Percentiles rank a stretch among this genome's conserved stretches.
Evolutionary conservation across 192 early-diverging fungal species (phyloP).

Genomic region (Backusella mclennaniae): DNA sequence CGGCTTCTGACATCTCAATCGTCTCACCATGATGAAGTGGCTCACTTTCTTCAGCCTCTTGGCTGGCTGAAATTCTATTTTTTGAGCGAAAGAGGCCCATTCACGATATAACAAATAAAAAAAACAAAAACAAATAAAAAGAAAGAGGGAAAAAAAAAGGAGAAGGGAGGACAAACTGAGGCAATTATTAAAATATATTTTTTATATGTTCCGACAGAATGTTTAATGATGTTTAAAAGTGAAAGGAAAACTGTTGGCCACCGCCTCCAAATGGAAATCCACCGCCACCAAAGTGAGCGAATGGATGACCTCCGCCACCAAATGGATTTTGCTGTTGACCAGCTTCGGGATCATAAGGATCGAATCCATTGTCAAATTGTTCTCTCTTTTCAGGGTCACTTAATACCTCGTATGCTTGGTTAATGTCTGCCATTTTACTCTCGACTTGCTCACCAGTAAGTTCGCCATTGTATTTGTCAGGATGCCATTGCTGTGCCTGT

Average conservation of each 20-base stretch:
- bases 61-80: neutral
- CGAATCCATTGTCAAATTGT: conserved; percentile 73
- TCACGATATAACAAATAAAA: neutral
- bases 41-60: conserved; percentile 10
- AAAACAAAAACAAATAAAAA: neutral
- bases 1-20: conserved; percentile 7
- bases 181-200: neutral
- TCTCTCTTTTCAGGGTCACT: conserved; percentile 56
- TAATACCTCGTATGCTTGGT: conserved; percentile 89
- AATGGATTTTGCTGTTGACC: conserved; percentile 33
- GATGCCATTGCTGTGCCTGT: conserved; percentile 85
- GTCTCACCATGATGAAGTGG: conserved; percentile 15
- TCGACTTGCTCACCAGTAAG: conserved; percentile 71
- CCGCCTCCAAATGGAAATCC: conserved; percentile 52
- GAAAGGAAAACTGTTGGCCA: conserved; percentile 28
- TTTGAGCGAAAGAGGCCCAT: conserved; percentile 5
- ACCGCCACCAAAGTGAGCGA: conserved; percentile 54
- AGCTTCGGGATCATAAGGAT: conserved; percentile 71
- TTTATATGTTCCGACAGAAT: neutral
- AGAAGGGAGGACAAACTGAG: neutral
- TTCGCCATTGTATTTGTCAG: conserved; percentile 78
- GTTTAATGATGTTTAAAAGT: conserved; percentile 4
- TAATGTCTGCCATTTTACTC: conserved; percentile 90
- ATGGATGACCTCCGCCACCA: conserved; percentile 49
- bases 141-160: neutral